Base-by-base conservation (phyloP, 2,329 filamentous ascomycete genomes). In the Calonectria montana region DNA sequence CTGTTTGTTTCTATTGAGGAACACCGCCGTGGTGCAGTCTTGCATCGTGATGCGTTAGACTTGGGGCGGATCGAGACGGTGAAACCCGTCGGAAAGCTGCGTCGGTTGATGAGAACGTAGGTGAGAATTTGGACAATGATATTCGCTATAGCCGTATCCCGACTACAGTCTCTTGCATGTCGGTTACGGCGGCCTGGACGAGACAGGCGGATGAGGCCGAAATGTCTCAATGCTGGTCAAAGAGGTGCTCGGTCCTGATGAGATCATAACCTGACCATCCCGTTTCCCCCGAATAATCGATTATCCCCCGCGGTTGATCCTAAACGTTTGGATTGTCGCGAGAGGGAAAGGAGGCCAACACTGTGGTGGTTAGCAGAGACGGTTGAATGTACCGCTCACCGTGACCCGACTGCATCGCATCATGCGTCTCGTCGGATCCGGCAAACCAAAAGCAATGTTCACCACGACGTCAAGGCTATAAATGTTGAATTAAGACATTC, bases 391-490 rank as follows among this genome's bases (percentile, higher is more conserved):
- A 35, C 31, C 31, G 13, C 31, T 35, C 10, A 35, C 31, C 31
- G 31, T 35, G 10, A 10, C 9, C 31, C 10, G 31, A 12, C 31
- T 35, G 6, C 31, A 35, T 35, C 31, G 31, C 31, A 35, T 35
- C 31, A 35, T 35, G 31, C 31, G 13, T 35, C 31, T 10, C 31
- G 10, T 10, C 31, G 10, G 31, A 35, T 35, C 31, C 31, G 31
- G 10, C 8, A 35, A 35, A 35, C 79, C 81, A 35, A 84, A 84
- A 9, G 82, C 82, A 35, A 85, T 74, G 64, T 84, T 81, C 4
- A 81, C 83, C 82, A 85, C 84, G 8, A 84, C 78, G 59, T 84
- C 83, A 48, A 84, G 83, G 31, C 79, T 79, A 45, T 80, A 84
- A 27, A 81, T 82, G 64, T 80, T 81, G 70, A 82, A 81, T 79